Evolutionary conservation across 2,329 filamentous ascomycete species (phyloP), one percentile per base, ranked within the genome.

Genomic region (Aspergillus fructus): DNA sequence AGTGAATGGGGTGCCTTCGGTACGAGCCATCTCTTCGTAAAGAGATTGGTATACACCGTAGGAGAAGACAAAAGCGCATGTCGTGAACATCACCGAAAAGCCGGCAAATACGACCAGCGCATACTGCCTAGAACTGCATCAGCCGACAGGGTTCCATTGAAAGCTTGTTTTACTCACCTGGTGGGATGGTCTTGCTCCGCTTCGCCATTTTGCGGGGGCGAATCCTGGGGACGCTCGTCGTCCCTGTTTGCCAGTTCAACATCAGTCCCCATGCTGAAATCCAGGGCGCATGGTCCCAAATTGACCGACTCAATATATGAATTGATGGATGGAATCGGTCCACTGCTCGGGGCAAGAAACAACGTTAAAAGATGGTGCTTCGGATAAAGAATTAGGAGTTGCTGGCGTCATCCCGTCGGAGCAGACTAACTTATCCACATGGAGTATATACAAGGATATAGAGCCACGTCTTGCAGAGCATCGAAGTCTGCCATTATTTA

Each of bases 1-100:
- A 1, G 67, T 67, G 55, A 78, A 78, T 2, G 75, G 74, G 0
- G 65, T 71, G 17, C 53, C 46, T 19, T 60, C 41, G 17, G 65
- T 49, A 23, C 53, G 54, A n/a, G 66, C 59, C 66, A 76, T 67
- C 30, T 69, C 64, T 59, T 76, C 71, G 49, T 77, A 77, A 7
- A 76, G 69, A 3, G 69, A 73, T 63, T 77, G 73, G 51, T 76
- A 78, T 30, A 77, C 71, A 13, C 75, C 75, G 48, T 74, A 78
- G n/a, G 71, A 65, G 59, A 78, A 78, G 49, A 71, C 68, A 13
- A 76, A 66, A 11, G 71, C 72, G 53, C 73, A 74, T 30, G 66
- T 69, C n/a, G 71, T 74, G 53, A 74, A 71, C 60, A 70, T 74
- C 8, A 71, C 61, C 13, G 66, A 59, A 48, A 71, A 71, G 39